phyloP scores from a whole-genome alignment of 139 green algal genomes.

The Tetradesmus lagerheimii region DNA sequence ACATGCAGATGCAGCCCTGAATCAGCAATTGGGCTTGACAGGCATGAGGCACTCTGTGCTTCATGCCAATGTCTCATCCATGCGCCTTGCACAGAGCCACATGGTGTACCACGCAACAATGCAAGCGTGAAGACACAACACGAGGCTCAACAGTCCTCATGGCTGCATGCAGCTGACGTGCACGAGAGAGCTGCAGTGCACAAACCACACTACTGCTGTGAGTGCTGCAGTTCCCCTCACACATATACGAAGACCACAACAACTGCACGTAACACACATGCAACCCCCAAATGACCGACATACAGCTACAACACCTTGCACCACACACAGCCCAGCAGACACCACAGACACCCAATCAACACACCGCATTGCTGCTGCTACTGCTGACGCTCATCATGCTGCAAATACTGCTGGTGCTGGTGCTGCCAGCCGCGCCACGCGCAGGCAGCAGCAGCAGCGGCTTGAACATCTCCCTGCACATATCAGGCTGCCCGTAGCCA shows the following conservation, averaged over 20 bases:
- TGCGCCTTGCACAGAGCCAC: neutral
- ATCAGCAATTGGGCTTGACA: no score
- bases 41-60: no score
- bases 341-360: neutral
- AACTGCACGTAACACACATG: no score
- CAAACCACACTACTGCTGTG: neutral
- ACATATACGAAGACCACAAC: no score
- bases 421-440: neutral
- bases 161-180: neutral
- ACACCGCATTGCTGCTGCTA: neutral
- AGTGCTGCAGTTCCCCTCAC: no score
- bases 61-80: no score
- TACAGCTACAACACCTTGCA: no score
- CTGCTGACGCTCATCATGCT: neutral
- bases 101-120: neutral
- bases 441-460: constrained; percentile 23
- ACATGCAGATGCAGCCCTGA: no score
- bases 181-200: neutral
- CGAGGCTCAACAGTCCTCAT: neutral
- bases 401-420: neutral
- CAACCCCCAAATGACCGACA: no score
- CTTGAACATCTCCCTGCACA: constrained; percentile 48
- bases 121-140: neutral
- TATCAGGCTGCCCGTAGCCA: constrained; percentile 39
- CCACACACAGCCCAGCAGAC: no score